Base-by-base conservation (phyloP, 1,284 basidiomycete genomes). In the Cryptococcus sp. region DNA sequence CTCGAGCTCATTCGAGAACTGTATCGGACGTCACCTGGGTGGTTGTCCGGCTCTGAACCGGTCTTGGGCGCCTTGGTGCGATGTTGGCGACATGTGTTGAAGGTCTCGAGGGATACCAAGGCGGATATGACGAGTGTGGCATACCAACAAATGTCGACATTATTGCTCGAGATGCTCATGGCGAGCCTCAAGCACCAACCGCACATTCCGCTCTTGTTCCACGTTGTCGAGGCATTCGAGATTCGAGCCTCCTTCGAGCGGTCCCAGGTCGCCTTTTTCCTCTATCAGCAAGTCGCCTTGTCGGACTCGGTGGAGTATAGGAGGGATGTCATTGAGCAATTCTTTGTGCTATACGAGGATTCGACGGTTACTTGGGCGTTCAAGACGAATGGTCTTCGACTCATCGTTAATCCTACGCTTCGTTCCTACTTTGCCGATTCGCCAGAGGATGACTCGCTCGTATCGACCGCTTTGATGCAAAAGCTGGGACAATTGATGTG, bases 321-420 rank as follows among this genome's bases (percentile, higher is more conserved):
- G 47, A 82, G 87, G 36, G 87, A 87, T 54, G 77, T 97, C 47
- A 76, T 98, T 42, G 78, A 83, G 65, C 84, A 87, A 52, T 98
- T 97, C 74, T 76, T 95, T 52, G 80, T 81, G 38, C 85, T 91
- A 78, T 91, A 94, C 70, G 81, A 82, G 45, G 82, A 87, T 54
- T 71, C 77, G 4, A 73, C 79, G 4, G 78, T 82, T 44, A 77
- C 84, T 7, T 86, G 84, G 79, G 74, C 79, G 11, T 86, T 90
- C 73, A 97, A 97, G 74, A 84, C 86, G 3, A 82, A 84, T 57
- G 87, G 90, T 61, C 77, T 99, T 41, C 86, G 91, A 5, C 82
- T 88, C 52, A 78, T 98, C 51, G 77, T 98, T 64, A 94, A 92
- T 35, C 97, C 95, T 1, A 87, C 84, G 19, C 76, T 98, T 9